phyloP scores from a whole-genome alignment of 2,329 filamentous ascomycete species.

The Penicillium freii region DNA sequence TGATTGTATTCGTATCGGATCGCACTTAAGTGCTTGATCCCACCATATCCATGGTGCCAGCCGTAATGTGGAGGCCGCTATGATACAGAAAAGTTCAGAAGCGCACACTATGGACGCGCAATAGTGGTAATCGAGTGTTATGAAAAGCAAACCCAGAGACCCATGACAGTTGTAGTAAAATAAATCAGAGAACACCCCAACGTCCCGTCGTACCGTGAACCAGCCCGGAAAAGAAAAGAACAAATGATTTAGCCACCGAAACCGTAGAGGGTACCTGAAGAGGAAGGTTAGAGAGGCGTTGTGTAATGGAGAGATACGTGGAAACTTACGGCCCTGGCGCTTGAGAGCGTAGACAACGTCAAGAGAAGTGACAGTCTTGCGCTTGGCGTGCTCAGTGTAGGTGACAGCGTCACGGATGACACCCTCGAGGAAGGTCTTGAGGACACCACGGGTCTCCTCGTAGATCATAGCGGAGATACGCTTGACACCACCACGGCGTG shows the following conservation, averaged over 20 bases:
- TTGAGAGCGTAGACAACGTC: constrained; percentile 64
- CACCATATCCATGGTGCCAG: constrained; percentile 37
- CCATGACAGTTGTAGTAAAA: constrained; percentile 40
- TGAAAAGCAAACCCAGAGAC: constrained; percentile 45
- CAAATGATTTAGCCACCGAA: constrained; percentile 72
- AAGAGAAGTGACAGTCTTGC: constrained; percentile 57
- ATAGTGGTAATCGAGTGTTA: constrained; percentile 39
- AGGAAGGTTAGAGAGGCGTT: constrained; percentile 20
- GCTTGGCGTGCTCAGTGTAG: constrained; percentile 81
- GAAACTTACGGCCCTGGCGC: constrained; percentile 56
- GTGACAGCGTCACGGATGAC: constrained; percentile 78
- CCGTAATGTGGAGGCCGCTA: constrained; percentile 40
- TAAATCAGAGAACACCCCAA: constrained; percentile 45
- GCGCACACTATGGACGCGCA: constrained; percentile 42
- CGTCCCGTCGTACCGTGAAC: constrained; percentile 47
- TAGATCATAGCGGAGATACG: constrained; percentile 97
- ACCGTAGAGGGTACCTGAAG: constrained; percentile 70
- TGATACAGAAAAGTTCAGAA: constrained; percentile 44
- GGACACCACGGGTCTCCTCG: constrained; percentile 77
- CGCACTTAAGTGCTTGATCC: constrained; percentile 28
- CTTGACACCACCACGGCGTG: constrained; percentile 99
- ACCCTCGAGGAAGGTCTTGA: constrained; percentile 80
- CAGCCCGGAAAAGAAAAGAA: constrained; percentile 40
- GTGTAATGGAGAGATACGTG: neutral
- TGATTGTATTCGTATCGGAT: constrained; percentile 41